Percentiles rank a stretch among this genome's conserved stretches.
Evolutionary conservation across 495 filamentous ascomycete genomes (phyloP).

Genomic region (Penicillium lagena): DNA sequence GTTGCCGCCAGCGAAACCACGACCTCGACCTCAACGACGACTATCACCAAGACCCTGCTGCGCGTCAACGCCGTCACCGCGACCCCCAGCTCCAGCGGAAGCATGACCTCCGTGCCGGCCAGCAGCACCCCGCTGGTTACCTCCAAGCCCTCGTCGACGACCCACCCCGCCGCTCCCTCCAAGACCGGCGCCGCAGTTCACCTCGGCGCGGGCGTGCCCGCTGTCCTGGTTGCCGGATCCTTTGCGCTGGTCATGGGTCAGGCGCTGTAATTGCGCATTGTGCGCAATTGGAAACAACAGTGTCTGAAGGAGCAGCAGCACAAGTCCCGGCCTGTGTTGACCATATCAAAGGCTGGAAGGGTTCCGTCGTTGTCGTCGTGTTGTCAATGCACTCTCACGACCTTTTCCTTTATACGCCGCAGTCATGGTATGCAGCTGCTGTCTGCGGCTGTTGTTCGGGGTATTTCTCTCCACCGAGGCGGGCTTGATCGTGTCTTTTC

Average conservation of each 20-base stretch:
- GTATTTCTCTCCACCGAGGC: slow-evolving; percentile 22
- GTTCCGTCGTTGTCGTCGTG: too few species aligned
- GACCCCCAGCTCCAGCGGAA: slow-evolving; percentile 15
- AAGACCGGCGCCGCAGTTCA: slow-evolving; percentile 14
- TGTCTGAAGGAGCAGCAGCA: neutral
- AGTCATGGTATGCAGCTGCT: neutral
- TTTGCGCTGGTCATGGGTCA: slow-evolving; percentile 32
- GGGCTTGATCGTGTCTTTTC: slow-evolving; percentile 11
- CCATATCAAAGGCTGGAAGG: too few species aligned
- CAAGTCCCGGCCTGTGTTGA: too few species aligned
- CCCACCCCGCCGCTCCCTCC: slow-evolving; percentile 16
- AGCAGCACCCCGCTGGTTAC: slow-evolving; percentile 16
- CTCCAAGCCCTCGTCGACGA: slow-evolving; percentile 10
- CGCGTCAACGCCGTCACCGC: slow-evolving; percentile 24
- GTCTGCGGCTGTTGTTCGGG: neutral
- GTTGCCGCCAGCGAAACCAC: slow-evolving; percentile 18
- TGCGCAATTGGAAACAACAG: neutral
- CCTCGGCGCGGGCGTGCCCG: slow-evolving; percentile 23
- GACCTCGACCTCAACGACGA: slow-evolving; percentile 25
- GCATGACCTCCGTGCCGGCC: slow-evolving; percentile 8
- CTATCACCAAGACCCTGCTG: slow-evolving; percentile 29
- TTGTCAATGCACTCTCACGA: too few species aligned
- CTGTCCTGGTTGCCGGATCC: slow-evolving; percentile 31
- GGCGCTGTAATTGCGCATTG: slow-evolving; percentile 17
- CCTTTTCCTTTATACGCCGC: too few species aligned